Evolutionary conservation across 1,284 basidiomycete genomes (phyloP).

Genomic region (Kwoniella shivajii): DNA sequence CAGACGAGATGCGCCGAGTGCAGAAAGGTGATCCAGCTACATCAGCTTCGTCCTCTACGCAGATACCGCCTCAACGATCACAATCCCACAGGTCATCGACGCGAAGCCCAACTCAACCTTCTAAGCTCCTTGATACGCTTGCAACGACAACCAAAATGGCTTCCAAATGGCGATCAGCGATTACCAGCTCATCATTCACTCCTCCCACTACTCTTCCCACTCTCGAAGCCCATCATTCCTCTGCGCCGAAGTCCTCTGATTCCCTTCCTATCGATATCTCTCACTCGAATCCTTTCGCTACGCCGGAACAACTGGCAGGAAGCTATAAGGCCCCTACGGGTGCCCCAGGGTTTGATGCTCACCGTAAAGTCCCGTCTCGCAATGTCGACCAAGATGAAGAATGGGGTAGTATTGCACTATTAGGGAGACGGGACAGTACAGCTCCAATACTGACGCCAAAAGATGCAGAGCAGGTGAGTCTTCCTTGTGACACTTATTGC

Average conservation of each 20-base stretch:
- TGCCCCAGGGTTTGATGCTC: conserved; percentile 69
- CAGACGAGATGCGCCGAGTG: conserved; percentile 13
- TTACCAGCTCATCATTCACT: conserved; percentile 27
- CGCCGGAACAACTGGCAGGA: conserved; percentile 29
- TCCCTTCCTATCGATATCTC: conserved; percentile 46
- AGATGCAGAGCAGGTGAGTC: conserved; percentile 65
- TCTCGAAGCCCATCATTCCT: background rate
- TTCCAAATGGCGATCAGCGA: conserved; percentile 42
- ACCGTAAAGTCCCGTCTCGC: conserved; percentile 46
- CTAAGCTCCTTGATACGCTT: conserved; percentile 28
- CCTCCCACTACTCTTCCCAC: background rate
- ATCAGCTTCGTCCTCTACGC: background rate
- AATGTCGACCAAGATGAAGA: conserved; percentile 44
- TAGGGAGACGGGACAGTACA: conserved; percentile 63
- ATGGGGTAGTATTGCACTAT: conserved; percentile 50
- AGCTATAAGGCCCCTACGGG: conserved; percentile 67
- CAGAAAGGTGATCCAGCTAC: conserved; percentile 1
- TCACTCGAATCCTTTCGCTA: conserved; percentile 48
- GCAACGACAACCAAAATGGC: conserved; percentile 38
- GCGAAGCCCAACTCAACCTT: conserved; percentile 23
- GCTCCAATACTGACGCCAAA: conserved; percentile 60
- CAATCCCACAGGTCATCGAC: background rate
- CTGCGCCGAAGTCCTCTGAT: conserved; percentile 16
- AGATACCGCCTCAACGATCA: background rate
- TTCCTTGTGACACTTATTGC: no score